Percentiles rank a stretch among this genome's conserved stretches.
Conservation (phyloP, 805 yeast species). For the Myxozyma geophila region DNA sequence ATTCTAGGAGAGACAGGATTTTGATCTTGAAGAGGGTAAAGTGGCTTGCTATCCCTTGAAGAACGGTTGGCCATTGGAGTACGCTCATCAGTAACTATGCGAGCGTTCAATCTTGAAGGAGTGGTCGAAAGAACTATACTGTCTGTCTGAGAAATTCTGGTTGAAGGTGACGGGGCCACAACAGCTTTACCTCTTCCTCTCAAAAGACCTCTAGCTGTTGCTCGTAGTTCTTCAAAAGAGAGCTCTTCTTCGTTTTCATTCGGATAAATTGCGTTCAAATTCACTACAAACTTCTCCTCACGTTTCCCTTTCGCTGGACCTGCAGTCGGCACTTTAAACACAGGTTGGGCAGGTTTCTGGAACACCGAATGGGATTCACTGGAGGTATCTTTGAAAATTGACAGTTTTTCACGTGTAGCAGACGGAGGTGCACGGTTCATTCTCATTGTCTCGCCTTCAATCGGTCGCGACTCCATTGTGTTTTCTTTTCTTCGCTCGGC, state of each 20-base stretch:
- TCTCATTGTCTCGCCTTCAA: conserved; percentile 61
- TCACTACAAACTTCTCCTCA: conserved; percentile 37
- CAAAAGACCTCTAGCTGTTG: conserved; percentile 51
- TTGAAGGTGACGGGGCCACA: background rate
- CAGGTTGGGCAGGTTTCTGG: conserved; percentile 26
- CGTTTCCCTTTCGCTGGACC: conserved; percentile 30
- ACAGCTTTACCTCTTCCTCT: conserved; percentile 2
- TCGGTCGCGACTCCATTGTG: conserved; percentile 55
- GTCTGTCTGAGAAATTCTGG: background rate
- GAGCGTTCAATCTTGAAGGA: background rate
- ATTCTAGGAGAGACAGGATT: background rate
- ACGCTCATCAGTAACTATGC: background rate
- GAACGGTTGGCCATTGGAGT: conserved; percentile 8
- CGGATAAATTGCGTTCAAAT: conserved; percentile 36
- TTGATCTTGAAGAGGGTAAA: background rate
- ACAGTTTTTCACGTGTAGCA: conserved; percentile 26
- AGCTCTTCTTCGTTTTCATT: conserved; percentile 53
- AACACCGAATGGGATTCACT: background rate
- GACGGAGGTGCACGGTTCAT: conserved; percentile 31
- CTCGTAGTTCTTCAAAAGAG: conserved; percentile 68
- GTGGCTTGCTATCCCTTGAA: background rate
- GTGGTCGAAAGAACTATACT: background rate
- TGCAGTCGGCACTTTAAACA: conserved; percentile 17
- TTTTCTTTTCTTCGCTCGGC: conserved; percentile 68
- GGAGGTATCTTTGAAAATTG: conserved; percentile 33